Evolutionary conservation across 2,329 filamentous ascomycete species (phyloP).

Genomic region (Ophiocordyceps unilateralis): DNA sequence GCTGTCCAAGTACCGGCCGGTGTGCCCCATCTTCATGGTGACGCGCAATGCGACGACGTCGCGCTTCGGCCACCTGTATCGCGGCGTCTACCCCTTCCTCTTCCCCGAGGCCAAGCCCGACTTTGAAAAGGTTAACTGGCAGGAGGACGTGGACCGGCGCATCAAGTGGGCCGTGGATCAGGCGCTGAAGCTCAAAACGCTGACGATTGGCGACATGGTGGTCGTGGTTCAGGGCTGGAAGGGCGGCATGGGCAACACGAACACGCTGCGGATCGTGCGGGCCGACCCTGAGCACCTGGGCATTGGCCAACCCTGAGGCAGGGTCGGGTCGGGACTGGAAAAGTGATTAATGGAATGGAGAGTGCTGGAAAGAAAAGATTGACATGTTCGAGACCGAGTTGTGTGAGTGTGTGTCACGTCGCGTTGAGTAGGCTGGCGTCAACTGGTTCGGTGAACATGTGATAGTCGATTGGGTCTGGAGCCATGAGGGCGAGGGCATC

Average conservation of each 20-base stretch:
- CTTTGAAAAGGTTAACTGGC: constrained; percentile 86
- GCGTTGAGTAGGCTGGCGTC: too few species aligned
- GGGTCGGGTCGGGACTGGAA: too few species aligned
- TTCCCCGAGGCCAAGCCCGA: constrained; percentile 90
- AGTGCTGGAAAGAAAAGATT: too few species aligned
- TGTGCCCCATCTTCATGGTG: constrained; percentile 99
- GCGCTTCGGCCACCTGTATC: constrained; percentile 87
- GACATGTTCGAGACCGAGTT: too few species aligned
- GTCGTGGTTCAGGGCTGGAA: constrained; percentile 84
- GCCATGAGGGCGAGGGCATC: too few species aligned
- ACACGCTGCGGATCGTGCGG: constrained; percentile 53
- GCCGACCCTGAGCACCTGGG: constrained; percentile 41
- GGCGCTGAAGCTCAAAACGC: constrained; percentile 65
- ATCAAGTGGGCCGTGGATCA: constrained; percentile 92
- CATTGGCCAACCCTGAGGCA: constrained; percentile 23
- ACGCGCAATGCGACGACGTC: constrained; percentile 72
- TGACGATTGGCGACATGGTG: constrained; percentile 56
- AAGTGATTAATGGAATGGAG: too few species aligned
- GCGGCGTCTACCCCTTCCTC: constrained; percentile 93
- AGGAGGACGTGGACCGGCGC: constrained; percentile 94
- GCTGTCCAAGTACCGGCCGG: constrained; percentile 94
- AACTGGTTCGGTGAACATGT: too few species aligned
- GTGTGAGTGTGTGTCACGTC: too few species aligned
- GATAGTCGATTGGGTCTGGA: too few species aligned
- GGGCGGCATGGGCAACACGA: constrained; percentile 82